Evolutionary conservation across 108 stramenopile species (phyloP).

Genomic region (Skeletonema potamos): DNA sequence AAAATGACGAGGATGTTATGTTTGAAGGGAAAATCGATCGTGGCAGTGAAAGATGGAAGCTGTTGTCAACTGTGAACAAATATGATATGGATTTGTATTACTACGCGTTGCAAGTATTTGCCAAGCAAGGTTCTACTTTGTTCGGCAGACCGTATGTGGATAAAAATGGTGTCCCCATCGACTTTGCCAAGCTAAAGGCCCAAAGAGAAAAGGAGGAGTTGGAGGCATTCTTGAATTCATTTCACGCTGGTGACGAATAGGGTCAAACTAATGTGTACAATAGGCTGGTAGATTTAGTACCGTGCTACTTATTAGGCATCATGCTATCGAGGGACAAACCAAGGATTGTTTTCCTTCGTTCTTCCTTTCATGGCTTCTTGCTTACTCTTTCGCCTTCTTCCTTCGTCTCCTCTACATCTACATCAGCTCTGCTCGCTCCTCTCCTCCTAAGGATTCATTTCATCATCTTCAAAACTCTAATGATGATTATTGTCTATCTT

Average conservation of each 20-base stretch:
- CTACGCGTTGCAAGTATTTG: conserved; percentile 31
- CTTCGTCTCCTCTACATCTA: no score
- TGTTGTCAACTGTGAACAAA: conserved; percentile 24
- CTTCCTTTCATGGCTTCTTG: no score
- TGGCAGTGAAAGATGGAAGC: conserved; percentile 29
- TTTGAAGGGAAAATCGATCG: conserved; percentile 5
- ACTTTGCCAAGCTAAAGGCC: conserved; percentile 7
- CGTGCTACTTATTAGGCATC: no score
- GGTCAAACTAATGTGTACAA: no score
- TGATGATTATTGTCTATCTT: no score
- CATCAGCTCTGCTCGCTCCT: no score
- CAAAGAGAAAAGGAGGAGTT: not conserved
- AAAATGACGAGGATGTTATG: not conserved
- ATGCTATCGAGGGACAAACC: no score
- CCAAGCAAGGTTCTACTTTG: conserved; percentile 34
- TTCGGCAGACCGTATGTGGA: conserved; percentile 16
- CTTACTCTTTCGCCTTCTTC: no score
- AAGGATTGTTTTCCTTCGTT: no score
- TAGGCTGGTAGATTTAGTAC: no score
- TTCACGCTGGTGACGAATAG: not conserved
- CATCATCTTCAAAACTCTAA: no score
- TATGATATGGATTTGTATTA: conserved; percentile 47
- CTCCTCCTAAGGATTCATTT: no score
- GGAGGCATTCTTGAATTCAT: not conserved
- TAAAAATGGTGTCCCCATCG: conserved; percentile 1